Base-by-base conservation (phyloP, 371 early-diverging fungal genomes). In the Mortierella sp. region DNA sequence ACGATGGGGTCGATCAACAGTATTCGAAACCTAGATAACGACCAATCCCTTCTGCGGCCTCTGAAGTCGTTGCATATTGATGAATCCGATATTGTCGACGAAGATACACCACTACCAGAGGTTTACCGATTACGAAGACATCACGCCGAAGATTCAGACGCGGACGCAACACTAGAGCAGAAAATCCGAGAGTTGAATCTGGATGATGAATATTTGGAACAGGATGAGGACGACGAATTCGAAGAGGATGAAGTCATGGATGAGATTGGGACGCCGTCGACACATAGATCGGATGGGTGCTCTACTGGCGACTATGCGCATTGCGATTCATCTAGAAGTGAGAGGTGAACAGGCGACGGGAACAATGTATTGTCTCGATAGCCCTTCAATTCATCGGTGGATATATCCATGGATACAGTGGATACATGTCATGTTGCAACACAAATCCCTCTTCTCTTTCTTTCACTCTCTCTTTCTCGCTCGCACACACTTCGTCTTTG, bases 1-100 rank as follows among this genome's bases (percentile, higher is more conserved):
- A 41, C 72, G 0, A 67, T 72, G n/a, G 72, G 72, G 21, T 61
- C 62, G 12, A 72, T 72, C 48, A 72, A 67, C 26, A 58, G 58
- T 9, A 72, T 72, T 23, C 61, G 67, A 23, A 72, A 72, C 34
- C 34, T 72, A 42, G 72, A 72, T 43, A 31, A 19, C 16, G 72
- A 58, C 10, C 59, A 62, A 7, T 31, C 49, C 10, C 61, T 42
- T 19, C 18, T 62, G 30, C 50, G 72, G 16, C 67, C 72, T 0
- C 26, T 72, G 41, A 65, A 42, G 18, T 72, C 72, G 30, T 19
- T 66, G 18, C 54, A 55, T 27, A 48, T 34, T 0, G 59, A 62
- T 21, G 61, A 67, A 13, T 13, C 59, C 1, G 50, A 54, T 47
- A 50, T 48, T 28, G 61, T 52, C 24, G 66, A 60, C 39, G 34